These are phyloP conservation scores for Jackrogersella multiformis DNA, from an alignment of 495 filamentous ascomycete genomes.

Conservation along the genomic window DNA sequence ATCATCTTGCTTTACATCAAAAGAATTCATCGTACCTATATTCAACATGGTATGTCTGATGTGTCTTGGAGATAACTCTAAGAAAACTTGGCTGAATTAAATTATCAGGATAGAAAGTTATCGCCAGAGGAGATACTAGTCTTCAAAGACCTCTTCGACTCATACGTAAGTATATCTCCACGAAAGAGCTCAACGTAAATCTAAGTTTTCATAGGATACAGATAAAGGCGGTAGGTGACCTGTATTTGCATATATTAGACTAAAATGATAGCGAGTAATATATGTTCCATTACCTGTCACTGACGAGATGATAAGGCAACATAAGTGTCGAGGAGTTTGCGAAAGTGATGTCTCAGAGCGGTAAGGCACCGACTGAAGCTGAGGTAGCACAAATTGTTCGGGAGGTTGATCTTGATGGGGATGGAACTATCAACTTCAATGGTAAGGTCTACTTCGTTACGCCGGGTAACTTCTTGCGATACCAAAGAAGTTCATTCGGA, in stretches of 20 bases:
- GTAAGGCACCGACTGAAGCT: conserved; percentile 41
- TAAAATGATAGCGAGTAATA: neutral
- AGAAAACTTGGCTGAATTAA: neutral
- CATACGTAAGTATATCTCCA: conserved; percentile 38
- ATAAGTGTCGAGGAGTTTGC: conserved; percentile 51
- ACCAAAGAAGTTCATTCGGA: neutral
- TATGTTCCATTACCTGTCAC: neutral
- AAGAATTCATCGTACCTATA: neutral
- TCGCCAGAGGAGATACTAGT: conserved; percentile 48
- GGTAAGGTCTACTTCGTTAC: conserved; percentile 26
- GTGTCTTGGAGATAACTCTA: neutral
- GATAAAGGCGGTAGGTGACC: conserved; percentile 48
- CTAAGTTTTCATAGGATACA: conserved; percentile 40
- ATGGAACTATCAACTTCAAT: conserved; percentile 52
- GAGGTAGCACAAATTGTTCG: conserved; percentile 49
- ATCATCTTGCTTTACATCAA: neutral
- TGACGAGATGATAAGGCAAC: conserved; percentile 39
- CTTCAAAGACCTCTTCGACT: conserved; percentile 49
- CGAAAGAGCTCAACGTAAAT: neutral
- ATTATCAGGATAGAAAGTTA: conserved; percentile 45
- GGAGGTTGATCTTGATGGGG: conserved; percentile 50
- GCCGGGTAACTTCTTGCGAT: neutral
- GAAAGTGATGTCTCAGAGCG: conserved; percentile 49
- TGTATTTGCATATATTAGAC: neutral
- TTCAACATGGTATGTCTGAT: conserved; percentile 16